Base-by-base conservation (phyloP, 2,329 filamentous ascomycete genomes). In the Aspergillus niger region DNA sequence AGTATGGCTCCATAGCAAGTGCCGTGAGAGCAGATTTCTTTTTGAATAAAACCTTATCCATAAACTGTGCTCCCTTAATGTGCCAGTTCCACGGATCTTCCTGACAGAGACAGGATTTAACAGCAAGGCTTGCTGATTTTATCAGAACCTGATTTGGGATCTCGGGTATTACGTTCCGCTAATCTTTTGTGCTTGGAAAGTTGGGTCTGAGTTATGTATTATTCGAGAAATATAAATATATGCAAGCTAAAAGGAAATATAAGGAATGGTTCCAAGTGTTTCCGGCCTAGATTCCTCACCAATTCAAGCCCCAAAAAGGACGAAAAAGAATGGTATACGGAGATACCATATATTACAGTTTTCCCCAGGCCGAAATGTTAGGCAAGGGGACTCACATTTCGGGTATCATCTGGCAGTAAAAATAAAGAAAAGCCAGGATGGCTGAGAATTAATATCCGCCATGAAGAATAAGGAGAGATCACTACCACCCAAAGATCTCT, bases 401-500 rank as follows among this genome's bases (percentile, higher is more conserved):
- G 3, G 15, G 13, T 8, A 17, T 15, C 26, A 28, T 49, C 24
- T 49, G 24, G 47, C 47, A 36, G 32, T 36, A 36, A 36, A 36
- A 36, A 2, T 5, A 36, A 32, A n/a, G 15, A 17, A 49, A 3
- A 32, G 47, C 47, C 47, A 17, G 24, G 24, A n/a, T 30, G 47
- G 26, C 47, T 20, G 24, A 5, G 10, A 15, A 8, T 15, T 2
- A 30, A 52, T 13, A 5, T 38, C 28, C 50, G 20, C 50, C 5
- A 44, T 44, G n/a, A 17, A n/a, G 8, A 20, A 20, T 20, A 10
- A 30, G 17, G 17, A 44, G 30, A 47, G 53, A 24, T 22, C 53
- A 22, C 39, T 83, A 83, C 84, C 89, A 95, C 13, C 95, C 94
- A 85, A 98, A 98, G 3, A 97, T 88, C 70, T 96, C 92, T 6